phyloP scores from a whole-genome alignment of 305 asterid genomes.

The Fraxinus ornus region DNA sequence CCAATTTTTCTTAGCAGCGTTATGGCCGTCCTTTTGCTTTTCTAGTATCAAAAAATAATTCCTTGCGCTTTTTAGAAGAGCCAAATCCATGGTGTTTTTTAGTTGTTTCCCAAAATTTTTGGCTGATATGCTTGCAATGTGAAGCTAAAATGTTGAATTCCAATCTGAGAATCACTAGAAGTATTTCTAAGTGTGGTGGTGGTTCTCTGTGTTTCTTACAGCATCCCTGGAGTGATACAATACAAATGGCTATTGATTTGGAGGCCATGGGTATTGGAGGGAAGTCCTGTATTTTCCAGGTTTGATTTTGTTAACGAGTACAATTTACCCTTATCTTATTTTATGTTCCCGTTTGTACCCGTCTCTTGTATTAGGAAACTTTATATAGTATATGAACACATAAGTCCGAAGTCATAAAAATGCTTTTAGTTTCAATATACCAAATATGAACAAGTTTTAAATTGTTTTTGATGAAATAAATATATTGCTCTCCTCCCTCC shows the following conservation, averaged over 20 bases:
- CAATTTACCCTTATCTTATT: constrained; percentile 9
- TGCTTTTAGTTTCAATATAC: constrained; percentile 4
- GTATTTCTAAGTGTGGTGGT: constrained; percentile 9
- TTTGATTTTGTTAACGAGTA: constrained; percentile 25
- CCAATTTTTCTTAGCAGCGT: background rate
- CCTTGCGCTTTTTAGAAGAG: background rate
- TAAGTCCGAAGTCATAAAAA: background rate
- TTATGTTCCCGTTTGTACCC: constrained; percentile 5
- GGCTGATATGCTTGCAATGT: constrained; percentile 5
- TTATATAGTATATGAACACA: background rate
- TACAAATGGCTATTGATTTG: constrained; percentile 83
- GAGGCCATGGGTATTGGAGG: constrained; percentile 99
- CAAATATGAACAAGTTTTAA: background rate
- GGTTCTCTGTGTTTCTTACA: constrained; percentile 35
- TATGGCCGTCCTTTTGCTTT: background rate
- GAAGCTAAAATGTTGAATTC: constrained; percentile 15
- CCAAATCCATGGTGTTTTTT: background rate
- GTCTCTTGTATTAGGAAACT: background rate
- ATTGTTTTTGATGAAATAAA: background rate
- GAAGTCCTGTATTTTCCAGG: constrained; percentile 91
- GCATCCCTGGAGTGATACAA: constrained; percentile 95
- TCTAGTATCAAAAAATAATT: background rate
- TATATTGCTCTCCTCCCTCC: background rate
- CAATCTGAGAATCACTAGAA: constrained; percentile 7
- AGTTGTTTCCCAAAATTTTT: background rate